These are phyloP conservation scores for Laburnicola sp. DNA, from an alignment of 2,329 filamentous ascomycete genomes.

Conservation along the genomic window DNA sequence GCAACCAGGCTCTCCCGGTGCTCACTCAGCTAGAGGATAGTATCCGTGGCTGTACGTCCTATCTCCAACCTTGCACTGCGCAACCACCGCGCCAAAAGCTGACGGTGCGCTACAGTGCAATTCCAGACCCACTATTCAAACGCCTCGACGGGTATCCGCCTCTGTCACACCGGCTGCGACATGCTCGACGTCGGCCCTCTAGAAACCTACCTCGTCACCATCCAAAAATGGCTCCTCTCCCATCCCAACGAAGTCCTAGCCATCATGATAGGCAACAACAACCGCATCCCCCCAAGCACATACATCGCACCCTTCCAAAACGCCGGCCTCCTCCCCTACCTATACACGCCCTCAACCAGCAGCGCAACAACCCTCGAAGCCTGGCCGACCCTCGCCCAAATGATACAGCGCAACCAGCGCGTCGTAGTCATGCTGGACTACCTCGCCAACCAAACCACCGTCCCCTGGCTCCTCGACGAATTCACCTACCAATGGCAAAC, in stretches of 20 bases:
- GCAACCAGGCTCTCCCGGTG: conserved; percentile 37
- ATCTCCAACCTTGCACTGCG: background rate
- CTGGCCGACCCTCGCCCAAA: conserved; percentile 80
- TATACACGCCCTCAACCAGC: conserved; percentile 71
- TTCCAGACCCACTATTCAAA: conserved; percentile 62
- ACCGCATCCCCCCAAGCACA: conserved; percentile 66
- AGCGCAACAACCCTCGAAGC: conserved; percentile 72
- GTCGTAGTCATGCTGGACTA: conserved; percentile 44
- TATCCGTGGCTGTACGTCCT: conserved; percentile 39
- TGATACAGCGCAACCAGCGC: conserved; percentile 39
- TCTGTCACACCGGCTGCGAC: conserved; percentile 84
- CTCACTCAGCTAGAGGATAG: conserved; percentile 40
- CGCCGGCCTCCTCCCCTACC: conserved; percentile 71
- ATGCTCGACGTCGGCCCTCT: conserved; percentile 80
- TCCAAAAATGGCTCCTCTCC: conserved; percentile 70
- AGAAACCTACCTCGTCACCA: conserved; percentile 68
- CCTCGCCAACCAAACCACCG: conserved; percentile 69
- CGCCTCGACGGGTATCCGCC: conserved; percentile 59
- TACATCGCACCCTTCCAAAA: conserved; percentile 71
- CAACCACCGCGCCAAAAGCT: background rate
- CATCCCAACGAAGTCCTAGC: conserved; percentile 89
- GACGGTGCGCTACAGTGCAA: conserved; percentile 52
- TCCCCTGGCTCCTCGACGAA: conserved; percentile 84
- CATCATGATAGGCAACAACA: conserved; percentile 78
- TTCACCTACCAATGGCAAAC: conserved; percentile 92